Evolutionary conservation across 1,284 basidiomycete species (phyloP).

Genomic region (Anthracocystis panici-leucophaei): DNA sequence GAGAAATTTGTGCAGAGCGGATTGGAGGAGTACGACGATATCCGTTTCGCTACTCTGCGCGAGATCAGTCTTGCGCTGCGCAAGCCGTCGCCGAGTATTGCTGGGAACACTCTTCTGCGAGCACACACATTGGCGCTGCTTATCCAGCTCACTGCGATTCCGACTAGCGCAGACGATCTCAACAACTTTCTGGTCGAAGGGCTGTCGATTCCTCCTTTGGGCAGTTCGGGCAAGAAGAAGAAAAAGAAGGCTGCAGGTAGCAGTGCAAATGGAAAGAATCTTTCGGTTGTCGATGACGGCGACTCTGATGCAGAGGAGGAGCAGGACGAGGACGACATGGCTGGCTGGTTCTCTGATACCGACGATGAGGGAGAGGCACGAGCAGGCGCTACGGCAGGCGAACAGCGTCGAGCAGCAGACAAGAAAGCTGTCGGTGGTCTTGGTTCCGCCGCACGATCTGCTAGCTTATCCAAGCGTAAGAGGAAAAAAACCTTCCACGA

Average conservation of each 20-base stretch:
- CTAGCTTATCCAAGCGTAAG: slow-evolving; percentile 56
- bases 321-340: slow-evolving; percentile 73
- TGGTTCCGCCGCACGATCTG: slow-evolving; percentile 29
- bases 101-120: slow-evolving; percentile 65
- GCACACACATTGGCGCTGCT: slow-evolving; percentile 82
- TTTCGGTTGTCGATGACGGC: slow-evolving; percentile 64
- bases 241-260: slow-evolving; percentile 31
- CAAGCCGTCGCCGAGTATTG: slow-evolving; percentile 40
- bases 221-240: slow-evolving; percentile 26
- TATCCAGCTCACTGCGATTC: slow-evolving; percentile 83
- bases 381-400: slow-evolving; percentile 47
- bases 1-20: slow-evolving; percentile 56
- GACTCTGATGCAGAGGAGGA: slow-evolving; percentile 52
- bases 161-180: slow-evolving; percentile 79
- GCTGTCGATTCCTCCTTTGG: slow-evolving; percentile 70
- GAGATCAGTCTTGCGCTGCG: slow-evolving; percentile 74
- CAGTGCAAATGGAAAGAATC: slow-evolving; percentile 38
- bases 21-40: slow-evolving; percentile 74
- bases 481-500: slow-evolving; percentile 65
- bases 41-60: slow-evolving; percentile 91
- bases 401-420: slow-evolving; percentile 30
- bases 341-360: slow-evolving; percentile 70
- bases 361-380: slow-evolving; percentile 64
- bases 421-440: slow-evolving; percentile 36
- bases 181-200: slow-evolving; percentile 80